phyloP scores from a whole-genome alignment of 2,329 filamentous ascomycete genomes.

The Microdochium bolleyi region DNA sequence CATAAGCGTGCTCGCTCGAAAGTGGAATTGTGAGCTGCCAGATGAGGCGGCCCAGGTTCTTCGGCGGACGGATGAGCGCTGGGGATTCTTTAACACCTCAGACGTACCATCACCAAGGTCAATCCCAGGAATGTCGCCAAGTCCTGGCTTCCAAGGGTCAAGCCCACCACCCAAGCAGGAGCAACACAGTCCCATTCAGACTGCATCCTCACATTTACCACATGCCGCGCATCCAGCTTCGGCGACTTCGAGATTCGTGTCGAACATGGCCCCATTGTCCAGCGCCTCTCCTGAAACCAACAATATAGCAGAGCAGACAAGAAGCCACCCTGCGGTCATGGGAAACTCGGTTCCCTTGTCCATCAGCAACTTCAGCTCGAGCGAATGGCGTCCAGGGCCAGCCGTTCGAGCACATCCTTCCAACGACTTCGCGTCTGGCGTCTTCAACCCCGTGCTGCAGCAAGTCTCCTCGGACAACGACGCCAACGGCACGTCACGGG shows the following conservation, averaged over 20 bases:
- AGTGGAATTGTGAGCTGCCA: slow-evolving; percentile 83
- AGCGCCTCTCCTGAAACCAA: slow-evolving; percentile 12
- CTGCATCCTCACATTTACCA: slow-evolving; percentile 17
- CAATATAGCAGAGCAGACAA: slow-evolving; percentile 7
- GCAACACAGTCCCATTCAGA: slow-evolving; percentile 25
- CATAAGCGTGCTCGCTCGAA: slow-evolving; percentile 74
- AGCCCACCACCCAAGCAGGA: slow-evolving; percentile 12
- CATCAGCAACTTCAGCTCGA: slow-evolving; percentile 3
- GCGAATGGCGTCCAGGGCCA: not conserved
- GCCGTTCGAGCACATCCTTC: not conserved
- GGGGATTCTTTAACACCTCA: slow-evolving; percentile 60
- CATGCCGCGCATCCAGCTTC: slow-evolving; percentile 12
- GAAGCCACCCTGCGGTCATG: slow-evolving; percentile 11
- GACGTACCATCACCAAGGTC: slow-evolving; percentile 47
- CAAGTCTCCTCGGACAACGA: slow-evolving; percentile 8
- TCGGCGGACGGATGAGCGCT: slow-evolving; percentile 71
- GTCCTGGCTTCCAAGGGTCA: not conserved
- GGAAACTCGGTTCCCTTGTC: slow-evolving; percentile 11
- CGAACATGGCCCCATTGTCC: slow-evolving; percentile 11
- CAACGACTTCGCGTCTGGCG: slow-evolving; percentile 9
- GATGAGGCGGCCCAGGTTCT: slow-evolving; percentile 73
- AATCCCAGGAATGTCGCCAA: not conserved
- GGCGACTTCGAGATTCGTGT: slow-evolving; percentile 17
- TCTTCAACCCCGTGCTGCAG: slow-evolving; percentile 12
- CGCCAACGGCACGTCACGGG: slow-evolving; percentile 13